These are phyloP conservation scores for Candida sakaeoensis DNA, from an alignment of 805 yeast species.

Conservation along the genomic window DNA sequence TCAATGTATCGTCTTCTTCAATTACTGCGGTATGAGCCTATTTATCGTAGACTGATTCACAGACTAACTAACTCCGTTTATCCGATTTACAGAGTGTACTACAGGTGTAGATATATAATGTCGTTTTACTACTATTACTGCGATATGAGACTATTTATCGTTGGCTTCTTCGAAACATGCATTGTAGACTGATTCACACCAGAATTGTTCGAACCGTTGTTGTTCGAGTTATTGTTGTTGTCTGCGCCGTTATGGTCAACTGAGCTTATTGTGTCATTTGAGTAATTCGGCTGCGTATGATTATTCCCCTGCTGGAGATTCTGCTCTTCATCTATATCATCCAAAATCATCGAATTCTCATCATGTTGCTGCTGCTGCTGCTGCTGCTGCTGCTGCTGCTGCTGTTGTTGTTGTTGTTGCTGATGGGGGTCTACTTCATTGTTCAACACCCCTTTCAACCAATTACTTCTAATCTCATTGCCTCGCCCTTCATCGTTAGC, in stretches of 20 bases:
- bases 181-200: neutral
- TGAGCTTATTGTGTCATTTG: neutral
- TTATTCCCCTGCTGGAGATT: neutral
- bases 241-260: neutral
- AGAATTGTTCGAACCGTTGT: neutral
- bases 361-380: neutral
- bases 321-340: conserved; percentile 6
- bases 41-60: too few relatives aligned
- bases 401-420: neutral
- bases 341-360: conserved; percentile 4
- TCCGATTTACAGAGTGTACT: too few relatives aligned
- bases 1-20: too few relatives aligned
- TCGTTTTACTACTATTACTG: too few relatives aligned
- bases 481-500: neutral
- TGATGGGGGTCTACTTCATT: conserved; percentile 17
- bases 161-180: conserved; percentile 22
- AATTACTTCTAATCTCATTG: conserved; percentile 14
- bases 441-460: conserved; percentile 29
- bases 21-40: too few relatives aligned
- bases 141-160: conserved; percentile 28
- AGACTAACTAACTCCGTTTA: too few relatives aligned
- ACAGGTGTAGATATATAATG: too few relatives aligned
- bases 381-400: neutral
- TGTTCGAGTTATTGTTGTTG: neutral
- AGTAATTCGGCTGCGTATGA: too few relatives aligned